Percentiles rank a stretch among this genome's conserved stretches.
phyloP scores from a whole-genome alignment of 2,329 filamentous ascomycete species.

The Calonectria hawksworthii region DNA sequence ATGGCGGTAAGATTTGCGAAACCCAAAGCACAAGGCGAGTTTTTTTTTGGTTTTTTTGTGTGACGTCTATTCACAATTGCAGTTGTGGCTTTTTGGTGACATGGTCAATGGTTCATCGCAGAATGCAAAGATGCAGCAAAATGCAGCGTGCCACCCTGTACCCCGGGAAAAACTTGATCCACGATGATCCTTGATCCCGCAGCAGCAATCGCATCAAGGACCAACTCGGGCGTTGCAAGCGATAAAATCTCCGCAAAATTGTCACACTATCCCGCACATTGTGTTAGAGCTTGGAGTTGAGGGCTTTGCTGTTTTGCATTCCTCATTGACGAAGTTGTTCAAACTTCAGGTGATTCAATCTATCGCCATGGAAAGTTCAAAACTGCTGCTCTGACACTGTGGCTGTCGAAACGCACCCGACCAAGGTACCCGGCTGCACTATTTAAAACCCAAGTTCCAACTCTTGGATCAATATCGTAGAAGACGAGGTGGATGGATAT shows the following conservation, averaged over 20 bases:
- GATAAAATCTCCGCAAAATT: background rate
- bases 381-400: background rate
- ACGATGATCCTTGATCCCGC: constrained; percentile 17
- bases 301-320: background rate
- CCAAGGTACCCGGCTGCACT: background rate
- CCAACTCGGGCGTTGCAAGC: background rate
- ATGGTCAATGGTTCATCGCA: background rate
- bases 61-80: background rate
- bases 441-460: background rate
- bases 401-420: background rate
- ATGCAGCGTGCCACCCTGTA: constrained; percentile 21
- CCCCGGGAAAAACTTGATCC: constrained; percentile 46
- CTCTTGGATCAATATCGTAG: background rate
- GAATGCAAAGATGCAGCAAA: background rate
- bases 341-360: background rate
- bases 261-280: no score
- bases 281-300: background rate
- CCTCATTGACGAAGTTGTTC: background rate
- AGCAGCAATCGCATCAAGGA: background rate
- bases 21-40: background rate
- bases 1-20: background rate
- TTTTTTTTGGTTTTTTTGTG: background rate
- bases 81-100: background rate
- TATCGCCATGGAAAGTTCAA: background rate
- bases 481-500: background rate